Conservation (phyloP, 257 asterid genomes). For the Solanum bukasovii region DNA sequence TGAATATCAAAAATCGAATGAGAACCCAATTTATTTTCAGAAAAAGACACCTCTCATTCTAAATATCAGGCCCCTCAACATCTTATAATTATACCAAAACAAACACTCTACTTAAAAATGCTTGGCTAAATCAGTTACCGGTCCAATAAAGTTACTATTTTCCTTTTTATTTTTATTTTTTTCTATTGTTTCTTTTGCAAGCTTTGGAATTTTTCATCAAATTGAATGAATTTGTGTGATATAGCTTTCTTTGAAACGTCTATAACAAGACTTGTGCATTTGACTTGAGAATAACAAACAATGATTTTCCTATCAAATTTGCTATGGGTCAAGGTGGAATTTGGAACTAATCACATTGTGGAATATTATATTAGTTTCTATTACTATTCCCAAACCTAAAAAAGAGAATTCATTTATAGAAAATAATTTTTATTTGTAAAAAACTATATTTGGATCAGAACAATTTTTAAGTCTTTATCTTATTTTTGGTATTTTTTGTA, state of each 20-base stretch:
- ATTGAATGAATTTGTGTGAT: background rate
- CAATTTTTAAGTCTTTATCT: background rate
- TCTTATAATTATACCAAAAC: background rate
- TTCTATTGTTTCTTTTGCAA: background rate
- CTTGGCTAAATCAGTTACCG: background rate
- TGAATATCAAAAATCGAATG: too few species aligned
- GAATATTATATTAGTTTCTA: background rate
- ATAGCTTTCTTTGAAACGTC: background rate
- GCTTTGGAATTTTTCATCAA: background rate
- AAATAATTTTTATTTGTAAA: background rate
- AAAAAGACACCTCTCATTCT: background rate
- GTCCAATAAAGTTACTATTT: background rate
- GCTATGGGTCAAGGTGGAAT: background rate
- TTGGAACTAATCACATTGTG: background rate
- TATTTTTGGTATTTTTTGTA: too few species aligned
- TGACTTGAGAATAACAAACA: background rate
- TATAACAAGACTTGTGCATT: background rate
- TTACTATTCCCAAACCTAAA: background rate
- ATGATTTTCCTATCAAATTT: background rate
- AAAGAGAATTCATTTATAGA: background rate
- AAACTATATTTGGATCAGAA: background rate
- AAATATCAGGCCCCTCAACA: background rate
- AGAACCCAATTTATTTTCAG: background rate
- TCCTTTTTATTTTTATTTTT: background rate
- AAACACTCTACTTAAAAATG: background rate